A percentile compares a stretch with the other conserved stretches of the same genome.
Conservation (phyloP, 768 basidiomycete species). For the Lactifluus rugatus region DNA sequence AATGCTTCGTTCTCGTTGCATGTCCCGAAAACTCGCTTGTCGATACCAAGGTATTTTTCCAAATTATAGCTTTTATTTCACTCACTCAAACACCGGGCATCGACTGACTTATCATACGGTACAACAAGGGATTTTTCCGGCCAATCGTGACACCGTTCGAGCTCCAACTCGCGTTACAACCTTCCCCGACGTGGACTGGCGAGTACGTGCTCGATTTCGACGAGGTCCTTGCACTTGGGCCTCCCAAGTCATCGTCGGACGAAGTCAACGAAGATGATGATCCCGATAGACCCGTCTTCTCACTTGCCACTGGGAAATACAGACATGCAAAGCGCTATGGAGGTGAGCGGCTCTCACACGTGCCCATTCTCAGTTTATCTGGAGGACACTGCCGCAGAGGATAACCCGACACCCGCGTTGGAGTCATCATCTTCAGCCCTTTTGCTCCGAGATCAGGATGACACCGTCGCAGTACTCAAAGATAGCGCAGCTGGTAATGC, state of each 20-base stretch:
- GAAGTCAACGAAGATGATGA: constrained; percentile 35
- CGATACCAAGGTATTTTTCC: constrained; percentile 48
- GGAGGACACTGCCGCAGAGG: constrained; percentile 1
- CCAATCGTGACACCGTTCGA: constrained; percentile 96
- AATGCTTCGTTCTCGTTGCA: constrained; percentile 90
- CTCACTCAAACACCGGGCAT: not conserved
- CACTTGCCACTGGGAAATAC: constrained; percentile 78
- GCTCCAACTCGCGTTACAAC: constrained; percentile 67
- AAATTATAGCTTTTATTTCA: not conserved
- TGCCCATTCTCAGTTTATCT: not conserved
- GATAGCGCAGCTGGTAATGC: constrained; percentile 66
- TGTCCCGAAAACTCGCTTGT: constrained; percentile 88
- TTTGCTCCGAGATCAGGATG: constrained; percentile 55
- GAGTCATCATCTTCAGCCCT: constrained; percentile 34
- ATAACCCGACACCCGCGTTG: constrained; percentile 7
- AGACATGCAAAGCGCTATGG: constrained; percentile 66
- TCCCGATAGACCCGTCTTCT: constrained; percentile 70
- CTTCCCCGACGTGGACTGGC: constrained; percentile 63
- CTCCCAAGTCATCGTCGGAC: constrained; percentile 20
- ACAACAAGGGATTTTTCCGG: constrained; percentile 65
- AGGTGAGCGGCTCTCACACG: constrained; percentile 20
- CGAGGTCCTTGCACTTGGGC: constrained; percentile 36
- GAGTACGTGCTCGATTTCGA: constrained; percentile 74
- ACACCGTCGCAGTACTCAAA: constrained; percentile 40
- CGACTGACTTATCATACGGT: not conserved